Conservation (phyloP, 1,139 yeast species). For the Wickerhamomyces sp. region DNA sequence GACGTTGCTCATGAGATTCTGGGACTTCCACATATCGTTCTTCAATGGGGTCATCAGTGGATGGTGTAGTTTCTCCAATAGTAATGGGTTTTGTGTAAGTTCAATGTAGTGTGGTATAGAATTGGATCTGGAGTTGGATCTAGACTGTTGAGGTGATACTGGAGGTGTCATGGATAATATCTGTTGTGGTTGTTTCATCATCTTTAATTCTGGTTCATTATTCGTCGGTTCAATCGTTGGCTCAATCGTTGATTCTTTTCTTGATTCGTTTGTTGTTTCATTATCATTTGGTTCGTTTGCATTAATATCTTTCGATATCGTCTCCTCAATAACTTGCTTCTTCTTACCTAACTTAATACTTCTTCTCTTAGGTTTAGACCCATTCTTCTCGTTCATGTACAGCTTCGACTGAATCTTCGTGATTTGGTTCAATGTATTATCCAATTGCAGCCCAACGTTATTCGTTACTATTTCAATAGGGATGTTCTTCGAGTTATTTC, state of each 20-base stretch:
- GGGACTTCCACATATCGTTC: constrained; percentile 4
- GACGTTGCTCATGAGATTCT: constrained; percentile 7
- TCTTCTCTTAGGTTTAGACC: constrained; percentile 17
- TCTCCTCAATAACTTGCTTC: constrained; percentile 2
- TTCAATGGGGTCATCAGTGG: constrained; percentile 6
- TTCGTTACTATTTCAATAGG: constrained; percentile 20
- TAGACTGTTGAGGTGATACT: constrained; percentile 2
- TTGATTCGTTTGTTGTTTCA: neutral
- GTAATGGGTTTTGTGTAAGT: constrained; percentile 6
- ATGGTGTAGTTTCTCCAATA: constrained; percentile 12
- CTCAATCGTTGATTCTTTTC: neutral
- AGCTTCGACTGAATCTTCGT: constrained; percentile 22
- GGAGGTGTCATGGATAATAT: neutral
- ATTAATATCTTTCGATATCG: neutral
- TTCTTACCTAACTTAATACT: constrained; percentile 15
- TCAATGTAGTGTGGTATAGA: neutral
- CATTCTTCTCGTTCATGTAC: constrained; percentile 21
- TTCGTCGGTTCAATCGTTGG: neutral
- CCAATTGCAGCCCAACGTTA: constrained; percentile 10
- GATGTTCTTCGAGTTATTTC: constrained; percentile 17
- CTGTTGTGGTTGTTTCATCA: neutral
- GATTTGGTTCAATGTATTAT: constrained; percentile 20
- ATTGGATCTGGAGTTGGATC: neutral
- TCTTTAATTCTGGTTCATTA: neutral
- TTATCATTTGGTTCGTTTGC: neutral